Evolutionary conservation across 2,329 filamentous ascomycete species (phyloP).

Genomic region (Leptographium radiaticola): DNA sequence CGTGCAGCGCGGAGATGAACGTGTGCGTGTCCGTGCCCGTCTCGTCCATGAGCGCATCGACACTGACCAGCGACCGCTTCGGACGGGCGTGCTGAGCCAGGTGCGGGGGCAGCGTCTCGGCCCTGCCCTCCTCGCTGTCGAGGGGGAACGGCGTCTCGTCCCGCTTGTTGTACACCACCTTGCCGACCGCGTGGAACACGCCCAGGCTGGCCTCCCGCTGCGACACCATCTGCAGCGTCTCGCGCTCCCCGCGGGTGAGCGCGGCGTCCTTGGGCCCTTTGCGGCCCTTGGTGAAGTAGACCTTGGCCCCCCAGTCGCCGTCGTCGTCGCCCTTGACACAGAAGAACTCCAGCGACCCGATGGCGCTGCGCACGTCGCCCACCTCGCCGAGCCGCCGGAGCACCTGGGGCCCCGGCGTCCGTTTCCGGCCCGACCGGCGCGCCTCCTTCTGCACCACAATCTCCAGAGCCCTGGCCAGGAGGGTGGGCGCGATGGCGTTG

Average conservation of each 20-base stretch:
- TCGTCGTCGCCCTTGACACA: slow-evolving; percentile 70
- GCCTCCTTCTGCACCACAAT: slow-evolving; percentile 76
- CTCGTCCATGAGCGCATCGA: slow-evolving; percentile 77
- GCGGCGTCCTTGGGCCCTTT: slow-evolving; percentile 41
- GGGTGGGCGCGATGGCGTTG: slow-evolving; percentile 78
- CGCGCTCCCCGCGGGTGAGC: slow-evolving; percentile 64
- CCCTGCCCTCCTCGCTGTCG: slow-evolving; percentile 23
- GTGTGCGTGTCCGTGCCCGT: slow-evolving; percentile 74
- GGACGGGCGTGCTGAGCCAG: slow-evolving; percentile 44
- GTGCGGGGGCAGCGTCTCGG: slow-evolving; percentile 46
- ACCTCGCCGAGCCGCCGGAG: slow-evolving; percentile 71
- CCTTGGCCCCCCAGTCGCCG: slow-evolving; percentile 60
- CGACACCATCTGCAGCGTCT: slow-evolving; percentile 68
- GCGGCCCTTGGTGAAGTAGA: slow-evolving; percentile 57
- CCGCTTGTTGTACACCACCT: slow-evolving; percentile 93
- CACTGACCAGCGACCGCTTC: slow-evolving; percentile 49
- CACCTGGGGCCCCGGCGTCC: slow-evolving; percentile 65
- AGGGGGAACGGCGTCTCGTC: slow-evolving; percentile 35
- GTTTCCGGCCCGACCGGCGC: slow-evolving; percentile 58
- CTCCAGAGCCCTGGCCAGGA: slow-evolving; percentile 74
- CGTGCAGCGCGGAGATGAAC: slow-evolving; percentile 24
- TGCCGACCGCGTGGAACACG: slow-evolving; percentile 92
- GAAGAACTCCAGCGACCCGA: slow-evolving; percentile 83
- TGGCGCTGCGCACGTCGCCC: slow-evolving; percentile 85
- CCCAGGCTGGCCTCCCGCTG: slow-evolving; percentile 82